These are phyloP conservation scores for Acer yangbiense DNA, from an alignment of 345 rosid genomes.

Conservation along the genomic window DNA sequence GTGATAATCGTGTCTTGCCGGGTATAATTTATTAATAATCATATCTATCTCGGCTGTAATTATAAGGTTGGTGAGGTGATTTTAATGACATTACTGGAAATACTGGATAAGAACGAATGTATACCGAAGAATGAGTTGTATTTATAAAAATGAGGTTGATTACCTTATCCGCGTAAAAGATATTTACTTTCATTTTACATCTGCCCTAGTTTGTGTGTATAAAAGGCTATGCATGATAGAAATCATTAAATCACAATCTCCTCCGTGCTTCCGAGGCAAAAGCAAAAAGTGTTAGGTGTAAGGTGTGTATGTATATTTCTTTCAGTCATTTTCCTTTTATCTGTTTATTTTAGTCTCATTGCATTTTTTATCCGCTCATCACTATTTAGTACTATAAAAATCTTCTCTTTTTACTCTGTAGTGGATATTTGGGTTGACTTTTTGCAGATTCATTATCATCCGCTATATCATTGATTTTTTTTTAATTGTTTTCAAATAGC, in stretches of 20 bases:
- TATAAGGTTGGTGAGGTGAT: slow-evolving; percentile 26
- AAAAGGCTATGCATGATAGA: slow-evolving; percentile 14
- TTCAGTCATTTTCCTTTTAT: background rate
- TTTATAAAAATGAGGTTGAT: slow-evolving; percentile 6
- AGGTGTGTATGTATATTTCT: slow-evolving; percentile 2
- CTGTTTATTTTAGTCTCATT: background rate
- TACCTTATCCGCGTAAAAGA: slow-evolving; percentile 13
- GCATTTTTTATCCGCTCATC: background rate
- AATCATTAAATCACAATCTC: background rate
- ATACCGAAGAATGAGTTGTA: background rate
- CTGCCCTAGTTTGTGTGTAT: slow-evolving; percentile 10
- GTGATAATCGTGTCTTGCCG: slow-evolving; percentile 5
- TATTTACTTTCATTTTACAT: background rate
- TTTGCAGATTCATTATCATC: background rate
- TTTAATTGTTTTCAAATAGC: background rate
- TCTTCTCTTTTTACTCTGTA: background rate
- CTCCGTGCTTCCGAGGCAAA: slow-evolving; percentile 13
- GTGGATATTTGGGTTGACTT: background rate
- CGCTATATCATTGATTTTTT: background rate
- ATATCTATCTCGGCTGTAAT: slow-evolving; percentile 7
- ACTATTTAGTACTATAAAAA: background rate
- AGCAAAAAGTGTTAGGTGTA: background rate
- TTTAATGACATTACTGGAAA: slow-evolving; percentile 26
- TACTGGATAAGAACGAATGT: slow-evolving; percentile 6
- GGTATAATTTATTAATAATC: slow-evolving; percentile 14